A percentile compares a stretch with the other conserved stretches of the same genome.
Evolutionary conservation across 352 stramenopile species (phyloP).

Genomic region (Phytophthora ramorum): DNA sequence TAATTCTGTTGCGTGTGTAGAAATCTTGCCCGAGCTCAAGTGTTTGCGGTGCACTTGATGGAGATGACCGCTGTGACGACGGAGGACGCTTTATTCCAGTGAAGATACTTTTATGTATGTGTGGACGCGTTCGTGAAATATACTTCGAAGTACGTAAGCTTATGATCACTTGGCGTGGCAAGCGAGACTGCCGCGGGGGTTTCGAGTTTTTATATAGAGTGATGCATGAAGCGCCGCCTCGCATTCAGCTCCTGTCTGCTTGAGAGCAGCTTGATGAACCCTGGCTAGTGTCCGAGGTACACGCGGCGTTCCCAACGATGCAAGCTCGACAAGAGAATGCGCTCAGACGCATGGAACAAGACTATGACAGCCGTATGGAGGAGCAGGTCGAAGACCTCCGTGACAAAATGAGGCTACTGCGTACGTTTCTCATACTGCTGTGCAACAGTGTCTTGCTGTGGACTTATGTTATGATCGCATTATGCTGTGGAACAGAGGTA

Average conservation of each 20-base stretch:
- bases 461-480: conserved; percentile 3
- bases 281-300: conserved; percentile 1
- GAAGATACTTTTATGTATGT: conserved; percentile 10
- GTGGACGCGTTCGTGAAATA: conserved; percentile 26
- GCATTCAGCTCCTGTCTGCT: conserved; percentile 9
- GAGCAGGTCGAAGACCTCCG: conserved; percentile 85
- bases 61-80: background rate
- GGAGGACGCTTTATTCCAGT: conserved; percentile 7
- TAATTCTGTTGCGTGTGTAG: conserved; percentile 25
- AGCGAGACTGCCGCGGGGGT: conserved; percentile 8
- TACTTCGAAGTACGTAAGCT: conserved; percentile 15
- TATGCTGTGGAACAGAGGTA: conserved; percentile 62
- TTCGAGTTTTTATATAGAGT: conserved; percentile 38
- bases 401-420: conserved; percentile 87
- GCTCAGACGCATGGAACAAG: conserved; percentile 82
- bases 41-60: conserved; percentile 57
- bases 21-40: conserved; percentile 57
- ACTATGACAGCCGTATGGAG: conserved; percentile 84
- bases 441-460: background rate
- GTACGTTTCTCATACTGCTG: conserved; percentile 43
- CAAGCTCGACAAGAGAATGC: conserved; percentile 67
- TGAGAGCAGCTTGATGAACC: conserved; percentile 21
- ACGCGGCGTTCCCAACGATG: conserved; percentile 8
- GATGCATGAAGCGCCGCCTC: conserved; percentile 20
- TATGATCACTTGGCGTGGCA: conserved; percentile 10